These are phyloP conservation scores for Nyctanthes arbortristis DNA, from an alignment of 257 asterid species.

Conservation along the genomic window DNA sequence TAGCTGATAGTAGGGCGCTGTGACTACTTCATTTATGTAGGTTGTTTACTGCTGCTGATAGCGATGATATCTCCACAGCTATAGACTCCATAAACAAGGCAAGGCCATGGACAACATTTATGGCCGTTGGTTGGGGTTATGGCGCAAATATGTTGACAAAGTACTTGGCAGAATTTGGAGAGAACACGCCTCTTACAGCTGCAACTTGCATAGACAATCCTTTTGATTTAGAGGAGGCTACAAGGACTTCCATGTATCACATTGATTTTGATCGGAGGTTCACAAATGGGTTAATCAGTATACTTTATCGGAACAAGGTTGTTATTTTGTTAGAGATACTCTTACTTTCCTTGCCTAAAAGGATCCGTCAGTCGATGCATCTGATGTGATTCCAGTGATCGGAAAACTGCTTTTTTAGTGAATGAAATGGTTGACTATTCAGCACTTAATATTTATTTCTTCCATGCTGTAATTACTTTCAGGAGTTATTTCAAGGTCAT, in stretches of 20 bases:
- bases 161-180: slow-evolving; percentile 90
- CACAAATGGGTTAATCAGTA: slow-evolving; percentile 66
- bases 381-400: no score
- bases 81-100: slow-evolving; percentile 66
- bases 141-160: slow-evolving; percentile 98
- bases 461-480: slow-evolving; percentile 23
- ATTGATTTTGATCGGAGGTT: slow-evolving; percentile 55
- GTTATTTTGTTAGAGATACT: slow-evolving; percentile 5
- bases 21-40: slow-evolving; percentile 76
- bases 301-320: slow-evolving; percentile 83
- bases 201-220: slow-evolving; percentile 94
- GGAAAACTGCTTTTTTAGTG: no score
- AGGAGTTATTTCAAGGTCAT: slow-evolving; percentile 95
- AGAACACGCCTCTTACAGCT: slow-evolving; percentile 89
- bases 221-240: slow-evolving; percentile 85
- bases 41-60: slow-evolving; percentile 99
- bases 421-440: slow-evolving; percentile 6
- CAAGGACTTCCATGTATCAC: slow-evolving; percentile 55
- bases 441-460: slow-evolving; percentile 5
- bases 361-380: neutral
- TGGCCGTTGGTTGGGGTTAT: slow-evolving; percentile 95
- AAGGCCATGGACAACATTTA: slow-evolving; percentile 90
- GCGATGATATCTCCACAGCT: slow-evolving; percentile 91
- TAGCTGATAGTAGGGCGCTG: slow-evolving; percentile 54
- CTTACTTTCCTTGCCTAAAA: slow-evolving; percentile 10